A percentile compares a stretch with the other conserved stretches of the same genome.
Conservation (phyloP, 208 protist species). For the Naegleria lovaniensis region DNA sequence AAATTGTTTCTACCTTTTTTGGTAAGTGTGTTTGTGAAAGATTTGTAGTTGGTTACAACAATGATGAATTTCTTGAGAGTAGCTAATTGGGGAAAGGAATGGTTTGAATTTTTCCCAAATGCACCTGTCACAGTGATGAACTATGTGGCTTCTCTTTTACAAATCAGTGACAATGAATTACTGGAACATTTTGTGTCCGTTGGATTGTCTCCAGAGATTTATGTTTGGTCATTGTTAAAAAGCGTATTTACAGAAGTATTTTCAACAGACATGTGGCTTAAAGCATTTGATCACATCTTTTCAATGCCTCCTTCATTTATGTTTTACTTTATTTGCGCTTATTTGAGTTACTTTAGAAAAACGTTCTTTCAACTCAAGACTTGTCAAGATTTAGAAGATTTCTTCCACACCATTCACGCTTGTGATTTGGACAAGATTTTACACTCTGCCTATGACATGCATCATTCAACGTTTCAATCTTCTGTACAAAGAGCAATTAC, state of each 20-base stretch:
- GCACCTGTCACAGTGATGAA: background rate
- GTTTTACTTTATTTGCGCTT: background rate
- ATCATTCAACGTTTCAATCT: background rate
- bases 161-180: background rate
- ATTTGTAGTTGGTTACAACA: background rate
- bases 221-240: background rate
- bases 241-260: slow-evolving; percentile 8
- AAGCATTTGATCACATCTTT: slow-evolving; percentile 9
- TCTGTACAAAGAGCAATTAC: background rate
- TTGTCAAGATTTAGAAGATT: background rate
- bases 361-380: background rate
- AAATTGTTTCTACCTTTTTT: background rate
- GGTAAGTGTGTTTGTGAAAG: background rate
- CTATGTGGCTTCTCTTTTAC: background rate
- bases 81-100: slow-evolving; percentile 17
- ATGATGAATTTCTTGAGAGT: background rate
- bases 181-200: background rate
- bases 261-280: background rate
- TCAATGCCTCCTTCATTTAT: background rate
- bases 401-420: slow-evolving; percentile 5
- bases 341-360: background rate
- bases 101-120: background rate
- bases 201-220: background rate
- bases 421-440: background rate
- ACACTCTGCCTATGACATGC: background rate